Base-by-base conservation (phyloP, 768 basidiomycete species). In the Pisolithus sp. region DNA sequence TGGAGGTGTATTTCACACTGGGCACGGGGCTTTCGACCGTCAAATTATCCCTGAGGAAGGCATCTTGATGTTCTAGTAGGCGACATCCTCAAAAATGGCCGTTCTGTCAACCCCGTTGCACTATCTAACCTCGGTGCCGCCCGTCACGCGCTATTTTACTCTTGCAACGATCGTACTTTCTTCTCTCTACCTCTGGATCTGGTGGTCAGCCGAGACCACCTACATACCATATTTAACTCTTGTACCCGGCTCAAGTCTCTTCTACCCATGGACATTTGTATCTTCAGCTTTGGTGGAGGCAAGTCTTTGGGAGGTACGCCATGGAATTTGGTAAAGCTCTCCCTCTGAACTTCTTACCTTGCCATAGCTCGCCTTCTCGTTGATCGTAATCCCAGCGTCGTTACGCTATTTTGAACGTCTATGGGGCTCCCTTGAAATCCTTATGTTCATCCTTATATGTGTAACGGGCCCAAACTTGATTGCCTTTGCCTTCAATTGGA, bases 181-280 rank as follows among this genome's bases (percentile, higher is more conserved):
- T 23, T 70, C 81, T 56, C 58, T 83, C 51, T 86, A 85, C 71
- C 74, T 76, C 56, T 87, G 82, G 77, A 69, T 86, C 44, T 72
- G 70, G 59, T 90, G 81, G 80, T 58, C 76, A 62, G 67, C 75
- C 66, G 59, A 61, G 61, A 53, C 68, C 66, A 54, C 71, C 62
- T 50, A 74, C 62, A 58, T 69, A 26, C 82, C 86, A 28, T 94
- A 87, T 70, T 74, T 95, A 61, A 82, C 85, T 6, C 73, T 94
- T 53, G 75, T 89, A 10, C 93, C 93, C 5, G 93, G 92, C 13
- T 77, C 79, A 39, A 85, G 85, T 60, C 59, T 92, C 28, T 90
- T 85, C 67, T 83, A 84, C 55, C 95, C 95, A 43, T 99, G 96
- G 96, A 92, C 92, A 3, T 78, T 98, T 58, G 70, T 93, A n/a